phyloP scores from a whole-genome alignment of 768 basidiomycete genomes.

The Tulasnella sp. region DNA sequence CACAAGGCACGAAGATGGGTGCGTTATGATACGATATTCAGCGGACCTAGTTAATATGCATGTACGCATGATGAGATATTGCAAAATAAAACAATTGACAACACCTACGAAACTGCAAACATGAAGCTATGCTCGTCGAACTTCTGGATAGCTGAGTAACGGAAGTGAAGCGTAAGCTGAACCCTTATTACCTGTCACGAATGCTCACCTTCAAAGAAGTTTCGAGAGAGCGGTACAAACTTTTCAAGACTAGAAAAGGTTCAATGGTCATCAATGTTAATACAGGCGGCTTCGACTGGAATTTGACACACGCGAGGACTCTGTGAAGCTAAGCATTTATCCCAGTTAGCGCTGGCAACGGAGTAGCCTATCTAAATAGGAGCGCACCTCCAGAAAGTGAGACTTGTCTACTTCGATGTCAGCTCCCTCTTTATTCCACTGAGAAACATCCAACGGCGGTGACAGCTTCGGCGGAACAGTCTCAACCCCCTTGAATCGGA shows the following conservation, averaged over 20 bases:
- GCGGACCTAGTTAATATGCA: conserved; percentile 20
- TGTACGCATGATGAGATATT: not conserved
- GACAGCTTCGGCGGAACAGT: no score
- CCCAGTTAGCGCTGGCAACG: no score
- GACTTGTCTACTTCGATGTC: not conserved
- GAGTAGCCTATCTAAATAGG: no score
- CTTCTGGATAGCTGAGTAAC: conserved; percentile 15
- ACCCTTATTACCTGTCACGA: no score
- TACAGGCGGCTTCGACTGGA: not conserved
- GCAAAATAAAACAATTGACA: no score
- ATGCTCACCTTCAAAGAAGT: conserved; percentile 39
- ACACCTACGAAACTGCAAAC: conserved; percentile 30
- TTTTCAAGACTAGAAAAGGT: conserved; percentile 50
- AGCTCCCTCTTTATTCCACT: not conserved
- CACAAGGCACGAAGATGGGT: conserved; percentile 35
- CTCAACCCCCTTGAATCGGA: no score
- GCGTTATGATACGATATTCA: conserved; percentile 30
- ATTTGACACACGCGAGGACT: not conserved
- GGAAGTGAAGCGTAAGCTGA: not conserved
- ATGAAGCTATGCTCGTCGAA: conserved; percentile 2
- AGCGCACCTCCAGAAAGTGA: not conserved
- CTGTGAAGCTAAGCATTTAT: conserved; percentile 10
- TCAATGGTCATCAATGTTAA: not conserved
- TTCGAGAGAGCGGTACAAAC: conserved; percentile 51
- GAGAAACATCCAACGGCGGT: not conserved